Base-by-base conservation (phyloP, 2,329 filamentous ascomycete species). In the Alternaria novae-zelandiae region DNA sequence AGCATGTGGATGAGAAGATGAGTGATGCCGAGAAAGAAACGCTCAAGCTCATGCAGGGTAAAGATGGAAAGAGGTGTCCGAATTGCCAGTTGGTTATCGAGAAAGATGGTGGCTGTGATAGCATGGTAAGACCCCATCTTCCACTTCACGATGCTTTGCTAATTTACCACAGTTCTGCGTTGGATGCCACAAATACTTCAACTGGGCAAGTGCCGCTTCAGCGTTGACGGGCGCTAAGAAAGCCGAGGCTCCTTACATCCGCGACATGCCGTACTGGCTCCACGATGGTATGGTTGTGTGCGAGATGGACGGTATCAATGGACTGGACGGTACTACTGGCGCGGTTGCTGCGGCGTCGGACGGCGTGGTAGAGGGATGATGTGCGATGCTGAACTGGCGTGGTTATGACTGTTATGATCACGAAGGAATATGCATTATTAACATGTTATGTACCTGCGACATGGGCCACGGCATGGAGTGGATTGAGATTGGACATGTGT, bases 81-180 rank as follows among this genome's bases (percentile, higher is more conserved):
- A 74, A 77, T 28, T 78, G 75, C 59, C 66, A 70, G 13, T 47
- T 78, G 2, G 70, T 77, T 1, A 73, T 78, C 26, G 74, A 76
- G 58, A 76, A 76, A 41, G 72, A 74, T 21, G 73, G 73, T 1
- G 75, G 75, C 1, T 77, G 75, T 36, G 56, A 72, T 30, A 65
- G 60, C 23, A 74, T 76, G 70, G 50, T 55, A 43, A 41, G 47
- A n/a, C 6, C 7, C 20, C 8, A 12, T 25, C 6, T n/a, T 20
- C 3, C 2, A 10, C 10, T 36, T 13, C 32, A 6, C 20, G 11
- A 28, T 28, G 2, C 23, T n/a, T 36, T 15, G 25, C 54, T 62
- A 43, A 62, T 13, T 2, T 9, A 11, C 15, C 12, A 5, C 15
- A 58, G 60, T 65, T 51, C 17, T 78, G 75, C 47, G 20, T 43